Conservation (phyloP, 345 rosid genomes). For the Salix suchowensis region DNA sequence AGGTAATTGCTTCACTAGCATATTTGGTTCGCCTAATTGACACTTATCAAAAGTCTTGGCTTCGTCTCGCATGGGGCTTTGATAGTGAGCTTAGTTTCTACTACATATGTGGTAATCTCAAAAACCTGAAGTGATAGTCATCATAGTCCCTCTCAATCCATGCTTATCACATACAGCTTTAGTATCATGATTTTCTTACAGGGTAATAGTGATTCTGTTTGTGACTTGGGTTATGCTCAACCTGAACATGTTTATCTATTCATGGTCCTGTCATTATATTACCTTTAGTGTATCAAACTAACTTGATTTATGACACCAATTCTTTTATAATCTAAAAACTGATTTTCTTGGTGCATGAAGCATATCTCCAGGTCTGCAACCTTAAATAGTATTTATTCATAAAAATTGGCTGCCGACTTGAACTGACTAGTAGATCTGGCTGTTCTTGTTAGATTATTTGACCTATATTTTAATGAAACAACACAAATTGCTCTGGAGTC, state of each 20-base stretch:
- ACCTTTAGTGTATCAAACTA: background rate
- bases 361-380: background rate
- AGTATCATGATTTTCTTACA: background rate
- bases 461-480: background rate
- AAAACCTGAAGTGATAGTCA: slow-evolving; percentile 12
- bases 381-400: background rate
- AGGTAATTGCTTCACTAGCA: slow-evolving; percentile 89
- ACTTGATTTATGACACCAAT: background rate
- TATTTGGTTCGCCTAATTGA: slow-evolving; percentile 83
- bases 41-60: slow-evolving; percentile 70
- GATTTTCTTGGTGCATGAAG: background rate
- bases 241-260: background rate
- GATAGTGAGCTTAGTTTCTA: slow-evolving; percentile 84
- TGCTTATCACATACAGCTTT: background rate
- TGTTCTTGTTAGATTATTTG: background rate
- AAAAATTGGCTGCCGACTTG: background rate
- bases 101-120: slow-evolving; percentile 86
- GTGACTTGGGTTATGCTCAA: background rate
- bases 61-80: slow-evolving; percentile 86
- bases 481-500: background rate
- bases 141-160: background rate
- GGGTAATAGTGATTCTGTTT: background rate
- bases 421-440: background rate
- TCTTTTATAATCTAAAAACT: background rate
- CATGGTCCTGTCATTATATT: background rate